Base-by-base conservation (phyloP, 805 yeast species). In the Jamesozyma piceae region DNA sequence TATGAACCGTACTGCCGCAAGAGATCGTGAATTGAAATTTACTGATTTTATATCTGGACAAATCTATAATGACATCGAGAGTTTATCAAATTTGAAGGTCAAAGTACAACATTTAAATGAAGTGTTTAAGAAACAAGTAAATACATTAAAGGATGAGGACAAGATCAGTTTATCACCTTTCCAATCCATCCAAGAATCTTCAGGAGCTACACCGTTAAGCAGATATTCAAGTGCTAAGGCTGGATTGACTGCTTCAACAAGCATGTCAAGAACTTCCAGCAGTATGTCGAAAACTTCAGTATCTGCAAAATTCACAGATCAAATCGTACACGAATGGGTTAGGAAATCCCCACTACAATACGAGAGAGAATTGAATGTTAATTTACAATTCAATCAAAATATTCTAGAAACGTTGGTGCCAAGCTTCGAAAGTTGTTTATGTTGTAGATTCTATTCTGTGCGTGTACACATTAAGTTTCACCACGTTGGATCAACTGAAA, bases 381-480 rank as follows among this genome's bases (percentile, higher is more conserved):
- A 53, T 37, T 15, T 56, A 14, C 43, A 44, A 21, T 48, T 37
- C 18, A 39, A 36, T 22, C 53, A 54, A 35, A 67, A 69, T 63
- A 44, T 49, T 1, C 62, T 64, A 42, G 58, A 69, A n/a, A 67
- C 67, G 2, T 56, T 73, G 35, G 52, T 68, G n/a, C 77, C 77
- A 2, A 61, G 66, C 32, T 72, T 69, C 49, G 74, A 71, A 42
- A 65, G 62, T 42, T 72, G 77, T 52, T 58, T 72, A 43, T 65
- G 71, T 15, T 74, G 74, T 2, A 55, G 77, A 42, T 49, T 68
- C 2, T 72, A 73, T 48, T 65, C 71, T 43, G 54, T 72, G 39
- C 73, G 70, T 46, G 64, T 71, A 1, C 48, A 51, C 24, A 66
- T 69, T 13, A 64, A 58, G 46, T 67, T 61, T 38, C 48, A 47